phyloP scores from a whole-genome alignment of 78 protist genomes.

The Mastigamoeba balamuthi region DNA sequence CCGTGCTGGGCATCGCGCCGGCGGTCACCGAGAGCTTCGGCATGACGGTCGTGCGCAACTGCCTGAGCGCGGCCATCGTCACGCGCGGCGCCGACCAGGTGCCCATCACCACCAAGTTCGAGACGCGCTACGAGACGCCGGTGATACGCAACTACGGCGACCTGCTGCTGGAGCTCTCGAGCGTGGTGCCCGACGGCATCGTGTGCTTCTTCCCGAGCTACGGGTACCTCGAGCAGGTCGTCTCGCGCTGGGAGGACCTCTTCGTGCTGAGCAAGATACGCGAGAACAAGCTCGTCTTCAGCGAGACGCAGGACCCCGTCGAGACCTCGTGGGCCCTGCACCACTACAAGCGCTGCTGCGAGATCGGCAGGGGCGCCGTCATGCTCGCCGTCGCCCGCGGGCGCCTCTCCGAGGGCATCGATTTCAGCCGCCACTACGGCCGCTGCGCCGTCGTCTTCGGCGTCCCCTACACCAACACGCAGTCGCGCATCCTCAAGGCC shows the following conservation, averaged over 20 bases:
- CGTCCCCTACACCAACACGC: constrained; percentile 81
- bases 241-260: constrained; percentile 68
- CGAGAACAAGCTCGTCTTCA: constrained; percentile 61
- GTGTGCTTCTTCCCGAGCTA: constrained; percentile 94
- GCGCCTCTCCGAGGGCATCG: constrained; percentile 95
- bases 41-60: neutral
- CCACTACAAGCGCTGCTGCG: constrained; percentile 74
- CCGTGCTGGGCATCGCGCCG: constrained; percentile 78
- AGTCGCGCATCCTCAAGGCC: constrained; percentile 47
- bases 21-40: constrained; percentile 16
- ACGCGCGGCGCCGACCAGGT: constrained; percentile 65
- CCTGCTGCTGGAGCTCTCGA: constrained; percentile 53
- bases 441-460: constrained; percentile 88
- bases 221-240: constrained; percentile 84
- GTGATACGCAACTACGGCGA: constrained; percentile 82
- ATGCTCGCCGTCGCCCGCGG: constrained; percentile 95
- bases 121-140: constrained; percentile 38
- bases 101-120: constrained; percentile 49
- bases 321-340: constrained; percentile 91
- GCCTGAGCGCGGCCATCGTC: neutral
- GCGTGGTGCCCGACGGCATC: constrained; percentile 95
- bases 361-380: constrained; percentile 90
- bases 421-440: constrained; percentile 91
- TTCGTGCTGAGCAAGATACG: constrained; percentile 35
- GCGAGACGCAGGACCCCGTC: constrained; percentile 79